These are phyloP conservation scores for Phytopythium oedochilum DNA, from an alignment of 352 stramenopile species.

Conservation along the genomic window DNA sequence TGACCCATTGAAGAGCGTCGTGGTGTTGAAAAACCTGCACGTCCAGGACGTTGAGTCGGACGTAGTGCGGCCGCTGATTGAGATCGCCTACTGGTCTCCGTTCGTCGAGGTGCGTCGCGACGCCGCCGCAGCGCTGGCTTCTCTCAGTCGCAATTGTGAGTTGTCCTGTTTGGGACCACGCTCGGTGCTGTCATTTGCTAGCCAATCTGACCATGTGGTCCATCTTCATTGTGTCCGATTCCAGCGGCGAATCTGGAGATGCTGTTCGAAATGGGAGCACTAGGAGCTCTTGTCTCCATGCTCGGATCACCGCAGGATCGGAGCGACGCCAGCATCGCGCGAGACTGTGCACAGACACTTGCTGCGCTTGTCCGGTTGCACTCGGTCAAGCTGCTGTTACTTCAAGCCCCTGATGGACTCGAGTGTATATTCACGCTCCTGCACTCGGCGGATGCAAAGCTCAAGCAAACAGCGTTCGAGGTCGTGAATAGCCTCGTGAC, in stretches of 20 bases:
- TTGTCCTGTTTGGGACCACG: too few species aligned
- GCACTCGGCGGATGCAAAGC: slow-evolving; percentile 39
- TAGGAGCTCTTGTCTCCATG: slow-evolving; percentile 75
- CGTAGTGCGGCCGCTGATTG: slow-evolving; percentile 69
- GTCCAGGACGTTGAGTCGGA: slow-evolving; percentile 59
- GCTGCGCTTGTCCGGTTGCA: slow-evolving; percentile 48
- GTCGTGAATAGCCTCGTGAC: slow-evolving; percentile 56
- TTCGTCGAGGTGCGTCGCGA: slow-evolving; percentile 80
- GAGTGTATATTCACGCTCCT: slow-evolving; percentile 69
- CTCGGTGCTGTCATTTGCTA: too few species aligned
- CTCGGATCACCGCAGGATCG: slow-evolving; percentile 42
- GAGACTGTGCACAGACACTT: slow-evolving; percentile 62
- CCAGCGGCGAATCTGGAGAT: slow-evolving; percentile 64
- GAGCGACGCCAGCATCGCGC: slow-evolving; percentile 54
- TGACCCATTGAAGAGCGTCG: slow-evolving; percentile 22
- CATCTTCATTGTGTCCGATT: not conserved
- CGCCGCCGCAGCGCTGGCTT: slow-evolving; percentile 64
- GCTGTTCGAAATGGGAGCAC: slow-evolving; percentile 56
- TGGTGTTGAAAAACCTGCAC: slow-evolving; percentile 21
- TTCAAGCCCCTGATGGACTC: slow-evolving; percentile 60
- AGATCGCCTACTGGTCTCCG: slow-evolving; percentile 86
- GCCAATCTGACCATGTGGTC: not conserved
- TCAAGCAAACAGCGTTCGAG: slow-evolving; percentile 50
- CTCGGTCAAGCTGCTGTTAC: slow-evolving; percentile 51
- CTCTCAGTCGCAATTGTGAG: slow-evolving; percentile 69